phyloP scores from a whole-genome alignment of 306 rosid genomes.

The Pterocarpus macrocarpus region DNA sequence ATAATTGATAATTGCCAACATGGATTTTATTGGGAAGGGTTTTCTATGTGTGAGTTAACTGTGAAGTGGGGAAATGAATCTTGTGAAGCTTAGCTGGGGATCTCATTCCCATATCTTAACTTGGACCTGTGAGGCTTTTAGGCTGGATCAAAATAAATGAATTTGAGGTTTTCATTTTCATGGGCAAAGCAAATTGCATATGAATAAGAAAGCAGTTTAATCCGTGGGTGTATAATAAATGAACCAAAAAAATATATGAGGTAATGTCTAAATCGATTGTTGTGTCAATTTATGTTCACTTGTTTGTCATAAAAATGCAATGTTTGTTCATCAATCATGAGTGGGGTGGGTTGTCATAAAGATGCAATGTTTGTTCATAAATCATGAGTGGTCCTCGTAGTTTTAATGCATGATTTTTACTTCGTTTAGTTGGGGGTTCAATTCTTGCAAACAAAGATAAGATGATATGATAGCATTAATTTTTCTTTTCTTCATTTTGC shows the following conservation, averaged over 20 bases:
- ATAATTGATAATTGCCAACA: neutral
- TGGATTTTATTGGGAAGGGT: slow-evolving; percentile 18
- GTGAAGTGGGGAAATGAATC: slow-evolving; percentile 34
- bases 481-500: no score
- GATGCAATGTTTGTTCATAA: slow-evolving; percentile 28
- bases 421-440: no score
- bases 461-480: no score
- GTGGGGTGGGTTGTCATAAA: slow-evolving; percentile 25
- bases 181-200: slow-evolving; percentile 24
- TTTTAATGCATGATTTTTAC: neutral
- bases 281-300: neutral
- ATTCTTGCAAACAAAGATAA: no score
- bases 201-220: neutral
- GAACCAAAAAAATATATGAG: neutral
- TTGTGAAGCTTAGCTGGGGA: slow-evolving; percentile 43
- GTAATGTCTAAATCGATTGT: neutral
- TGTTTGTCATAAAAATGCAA: slow-evolving; percentile 29
- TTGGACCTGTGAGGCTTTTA: slow-evolving; percentile 38
- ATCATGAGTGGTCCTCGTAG: neutral
- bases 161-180: slow-evolving; percentile 47
- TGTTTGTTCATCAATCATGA: slow-evolving; percentile 9
- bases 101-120: slow-evolving; percentile 1
- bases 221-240: neutral
- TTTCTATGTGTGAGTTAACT: slow-evolving; percentile 1
- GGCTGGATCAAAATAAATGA: slow-evolving; percentile 43